Evolutionary conservation across 2,329 filamentous ascomycete genomes (phyloP).

Genomic region (Aspergillus terreus): DNA sequence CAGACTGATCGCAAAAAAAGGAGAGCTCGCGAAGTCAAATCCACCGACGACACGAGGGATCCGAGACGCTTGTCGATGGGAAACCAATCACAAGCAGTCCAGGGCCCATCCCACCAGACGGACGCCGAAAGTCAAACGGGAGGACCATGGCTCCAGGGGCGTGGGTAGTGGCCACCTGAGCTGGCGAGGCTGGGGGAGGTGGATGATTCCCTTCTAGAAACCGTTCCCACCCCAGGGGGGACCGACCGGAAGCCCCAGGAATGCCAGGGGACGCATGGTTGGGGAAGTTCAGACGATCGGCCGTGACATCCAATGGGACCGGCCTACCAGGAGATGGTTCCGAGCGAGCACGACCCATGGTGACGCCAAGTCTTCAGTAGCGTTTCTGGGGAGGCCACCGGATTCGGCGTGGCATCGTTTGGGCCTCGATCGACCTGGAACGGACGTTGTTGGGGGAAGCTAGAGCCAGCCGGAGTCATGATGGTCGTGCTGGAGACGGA

Average conservation of each 20-base stretch:
- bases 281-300: constrained; percentile 8
- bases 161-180: constrained; percentile 2
- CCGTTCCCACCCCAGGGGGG: not conserved
- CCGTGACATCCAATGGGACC: constrained; percentile 6
- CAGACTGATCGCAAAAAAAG: not conserved
- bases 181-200: not conserved
- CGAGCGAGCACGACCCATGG: constrained; percentile 1
- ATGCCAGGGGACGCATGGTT: constrained; percentile 10
- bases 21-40: not conserved
- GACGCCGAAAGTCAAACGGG: constrained; percentile 4
- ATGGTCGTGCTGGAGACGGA: not conserved
- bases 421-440: too few species aligned
- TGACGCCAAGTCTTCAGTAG: constrained; percentile 12
- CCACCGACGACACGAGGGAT: not conserved
- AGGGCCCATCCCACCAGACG: not conserved
- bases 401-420: not conserved
- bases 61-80: not conserved
- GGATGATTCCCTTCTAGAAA: constrained; percentile 6
- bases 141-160: not conserved
- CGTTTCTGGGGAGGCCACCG: not conserved
- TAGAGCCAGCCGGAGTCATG: too few species aligned
- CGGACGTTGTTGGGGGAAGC: too few species aligned
- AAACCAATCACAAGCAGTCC: not conserved
- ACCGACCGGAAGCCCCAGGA: constrained; percentile 4
- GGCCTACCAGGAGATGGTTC: constrained; percentile 3